These are phyloP conservation scores for Suillus ampliporus DNA, from an alignment of 768 basidiomycete species.

Conservation along the genomic window DNA sequence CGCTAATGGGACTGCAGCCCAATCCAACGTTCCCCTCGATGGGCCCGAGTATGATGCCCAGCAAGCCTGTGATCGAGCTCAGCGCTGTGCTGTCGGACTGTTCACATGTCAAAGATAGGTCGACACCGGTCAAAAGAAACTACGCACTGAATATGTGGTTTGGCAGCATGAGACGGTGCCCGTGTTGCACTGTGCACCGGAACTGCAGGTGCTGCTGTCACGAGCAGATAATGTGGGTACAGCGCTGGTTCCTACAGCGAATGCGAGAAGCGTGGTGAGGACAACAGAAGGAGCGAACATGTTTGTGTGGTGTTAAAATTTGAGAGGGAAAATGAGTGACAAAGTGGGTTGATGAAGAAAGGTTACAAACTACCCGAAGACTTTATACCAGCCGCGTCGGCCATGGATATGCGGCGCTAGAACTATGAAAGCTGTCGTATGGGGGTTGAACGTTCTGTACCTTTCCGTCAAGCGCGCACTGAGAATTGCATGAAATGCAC, in stretches of 20 bases:
- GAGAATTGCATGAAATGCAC: neutral
- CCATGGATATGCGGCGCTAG: too few species aligned
- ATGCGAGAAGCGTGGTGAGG: slow-evolving; percentile 11
- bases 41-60: neutral
- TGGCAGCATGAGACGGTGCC: slow-evolving; percentile 39
- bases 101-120: neutral
- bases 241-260: slow-evolving; percentile 3
- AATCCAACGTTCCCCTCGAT: slow-evolving; percentile 1
- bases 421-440: too few species aligned
- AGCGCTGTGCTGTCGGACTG: neutral
- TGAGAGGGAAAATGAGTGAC: slow-evolving; percentile 1
- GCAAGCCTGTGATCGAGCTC: neutral
- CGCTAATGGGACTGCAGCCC: slow-evolving; percentile 11
- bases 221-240: slow-evolving; percentile 10
- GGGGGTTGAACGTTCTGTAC: neutral
- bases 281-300: slow-evolving; percentile 1
- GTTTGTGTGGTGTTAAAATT: neutral
- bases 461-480: neutral
- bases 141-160: slow-evolving; percentile 25
- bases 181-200: slow-evolving; percentile 31
- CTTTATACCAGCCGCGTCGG: neutral
- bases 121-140: neutral
- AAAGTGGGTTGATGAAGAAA: neutral
- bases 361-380: too few species aligned
- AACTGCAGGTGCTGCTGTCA: slow-evolving; percentile 2